Conservation (phyloP, 306 rosid genomes). For the Prunus campanulata region DNA sequence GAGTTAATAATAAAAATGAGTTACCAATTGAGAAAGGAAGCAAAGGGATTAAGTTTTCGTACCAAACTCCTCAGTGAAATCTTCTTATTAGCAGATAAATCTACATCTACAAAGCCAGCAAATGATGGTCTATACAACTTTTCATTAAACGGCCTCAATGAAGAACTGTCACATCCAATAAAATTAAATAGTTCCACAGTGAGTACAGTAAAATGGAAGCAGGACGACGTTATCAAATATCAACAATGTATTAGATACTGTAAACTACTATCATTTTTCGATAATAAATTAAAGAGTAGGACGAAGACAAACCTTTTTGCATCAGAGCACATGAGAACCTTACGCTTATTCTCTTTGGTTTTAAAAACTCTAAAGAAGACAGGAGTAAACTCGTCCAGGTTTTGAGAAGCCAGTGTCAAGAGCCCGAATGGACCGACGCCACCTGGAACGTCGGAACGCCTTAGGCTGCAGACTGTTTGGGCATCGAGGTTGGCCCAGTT, state of each 20-base stretch:
- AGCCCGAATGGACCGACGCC: conserved; percentile 93
- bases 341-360: conserved; percentile 36
- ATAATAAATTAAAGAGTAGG: not conserved
- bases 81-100: conserved; percentile 37
- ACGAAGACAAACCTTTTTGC: conserved; percentile 51
- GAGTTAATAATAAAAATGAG: not conserved
- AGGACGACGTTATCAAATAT: too few relatives aligned
- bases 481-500: conserved; percentile 55
- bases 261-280: too few relatives aligned
- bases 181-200: not conserved
- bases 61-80: conserved; percentile 81
- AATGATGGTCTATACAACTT: conserved; percentile 64
- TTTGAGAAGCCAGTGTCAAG: conserved; percentile 62
- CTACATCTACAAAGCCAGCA: conserved; percentile 67
- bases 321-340: conserved; percentile 85
- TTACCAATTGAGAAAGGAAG: not conserved
- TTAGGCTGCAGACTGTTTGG: conserved; percentile 42
- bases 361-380: conserved; percentile 83
- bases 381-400: conserved; percentile 74
- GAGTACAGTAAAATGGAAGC: too few relatives aligned
- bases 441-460: conserved; percentile 54
- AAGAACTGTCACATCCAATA: conserved; percentile 39
- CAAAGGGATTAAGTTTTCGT: not conserved
- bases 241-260: too few relatives aligned
- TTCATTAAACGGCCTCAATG: conserved; percentile 27